phyloP scores from a whole-genome alignment of 163 green algal species.

The Chlorella variabilis region DNA sequence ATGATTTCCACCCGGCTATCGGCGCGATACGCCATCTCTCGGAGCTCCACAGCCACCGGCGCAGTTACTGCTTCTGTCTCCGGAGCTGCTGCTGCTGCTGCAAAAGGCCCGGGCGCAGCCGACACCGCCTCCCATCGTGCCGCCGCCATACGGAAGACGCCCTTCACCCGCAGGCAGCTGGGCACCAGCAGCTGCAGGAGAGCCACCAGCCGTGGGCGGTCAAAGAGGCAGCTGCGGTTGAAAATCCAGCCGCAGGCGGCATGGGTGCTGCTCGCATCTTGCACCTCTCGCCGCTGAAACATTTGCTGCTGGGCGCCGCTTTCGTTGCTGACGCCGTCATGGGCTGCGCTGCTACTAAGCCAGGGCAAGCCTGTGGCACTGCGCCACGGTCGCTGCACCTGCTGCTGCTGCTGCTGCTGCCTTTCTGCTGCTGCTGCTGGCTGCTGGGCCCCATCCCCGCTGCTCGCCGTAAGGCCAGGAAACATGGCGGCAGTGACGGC shows the following conservation, averaged over 20 bases:
- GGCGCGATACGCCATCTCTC: conserved; percentile 34
- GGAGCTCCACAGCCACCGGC: conserved; percentile 3
- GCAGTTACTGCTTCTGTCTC: background rate
- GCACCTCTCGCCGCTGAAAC: conserved; percentile 3
- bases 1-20: conserved; percentile 53
- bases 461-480: background rate
- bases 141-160: conserved; percentile 35
- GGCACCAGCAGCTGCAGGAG: conserved; percentile 31
- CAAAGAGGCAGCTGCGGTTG: conserved; percentile 36
- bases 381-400: background rate
- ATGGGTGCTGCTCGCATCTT: background rate
- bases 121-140: conserved; percentile 22
- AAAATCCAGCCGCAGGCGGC: conserved; percentile 41
- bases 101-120: background rate
- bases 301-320: background rate
- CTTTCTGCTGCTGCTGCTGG: background rate
- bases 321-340: background rate
- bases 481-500: background rate
- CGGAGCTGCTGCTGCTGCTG: background rate
- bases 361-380: background rate
- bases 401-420: conserved; percentile 1
- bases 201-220: background rate
- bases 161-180: conserved; percentile 39
- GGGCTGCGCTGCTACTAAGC: conserved; percentile 8
- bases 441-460: background rate